phyloP scores from a whole-genome alignment of 2,329 filamentous ascomycete species.

The Ambrosiella cleistominuta region DNA sequence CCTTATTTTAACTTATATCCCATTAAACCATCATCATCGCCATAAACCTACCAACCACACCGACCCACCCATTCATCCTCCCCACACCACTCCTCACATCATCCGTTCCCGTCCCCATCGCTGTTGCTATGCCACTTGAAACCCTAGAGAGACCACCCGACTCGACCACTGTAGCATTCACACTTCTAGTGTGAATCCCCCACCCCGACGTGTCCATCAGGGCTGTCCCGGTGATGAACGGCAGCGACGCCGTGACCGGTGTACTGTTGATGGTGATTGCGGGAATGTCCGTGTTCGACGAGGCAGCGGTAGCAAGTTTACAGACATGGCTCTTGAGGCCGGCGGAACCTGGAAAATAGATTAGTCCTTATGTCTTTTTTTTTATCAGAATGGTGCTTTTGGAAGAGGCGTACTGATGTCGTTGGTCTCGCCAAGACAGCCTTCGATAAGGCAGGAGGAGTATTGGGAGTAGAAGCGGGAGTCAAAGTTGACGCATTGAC shows the following conservation, averaged over 20 bases:
- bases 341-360: neutral
- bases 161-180: neutral
- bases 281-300: neutral
- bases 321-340: neutral
- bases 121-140: too few species aligned
- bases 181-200: neutral
- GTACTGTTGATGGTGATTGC: neutral
- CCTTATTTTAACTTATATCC: too few species aligned
- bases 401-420: neutral
- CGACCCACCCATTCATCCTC: neutral
- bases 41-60: too few species aligned
- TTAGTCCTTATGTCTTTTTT: neutral
- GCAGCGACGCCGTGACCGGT: neutral
- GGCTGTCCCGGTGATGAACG: neutral
- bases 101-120: neutral
- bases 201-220: neutral
- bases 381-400: neutral
- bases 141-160: too few species aligned
- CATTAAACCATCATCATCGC: too few species aligned
- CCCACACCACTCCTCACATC: neutral
- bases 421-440: slow-evolving; percentile 4
- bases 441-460: slow-evolving; percentile 13
- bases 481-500: slow-evolving; percentile 9
- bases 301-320: neutral
- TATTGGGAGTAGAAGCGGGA: slow-evolving; percentile 10